Base-by-base conservation (phyloP, 306 rosid species). In the Aeschynomene evenia region DNA sequence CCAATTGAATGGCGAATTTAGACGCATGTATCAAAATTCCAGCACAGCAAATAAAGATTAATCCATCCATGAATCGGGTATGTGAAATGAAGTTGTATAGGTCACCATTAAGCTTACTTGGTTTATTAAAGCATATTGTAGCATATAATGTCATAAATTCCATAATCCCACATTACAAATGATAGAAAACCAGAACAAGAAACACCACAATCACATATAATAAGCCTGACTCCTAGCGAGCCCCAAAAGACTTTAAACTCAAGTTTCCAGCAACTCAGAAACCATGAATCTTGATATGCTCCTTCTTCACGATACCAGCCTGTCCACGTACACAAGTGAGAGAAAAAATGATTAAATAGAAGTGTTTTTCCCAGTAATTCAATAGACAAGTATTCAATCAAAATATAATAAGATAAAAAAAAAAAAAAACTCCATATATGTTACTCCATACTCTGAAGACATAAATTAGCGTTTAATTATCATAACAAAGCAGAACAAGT, bases 231-330 rank as follows among this genome's bases (percentile, higher is more conserved):
- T 63, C 59, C n/a, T 5, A 31, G 36, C 9, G 24, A 33, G 68
- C 63, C 78, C 71, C 71, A 77, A 73, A 70, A 59, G 49, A 48
- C 34, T 60, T 42, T 70, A 75, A 60, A 52, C 51, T 76, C 15
- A 46, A 56, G 70, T 71, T 43, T 62, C 78, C 82, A 67, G 69
- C 60, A 28, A 79, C 86, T 91, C 77, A 91, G 85, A 91, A 91
- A 77, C 85, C 85, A 77, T 81, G 85, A 81, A 81, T 77, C 72
- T 81, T 81, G 48, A 81, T 81, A 68, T 86, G 83, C 49, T 91
- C 97, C 85, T 91, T 91, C 91, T 91, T 91, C 87, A 88, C 91
- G 1, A 91, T 76, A 50, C 89, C 91, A 63, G 95, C 97, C 97
- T 91, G 88, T 70, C 39, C 65, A 31, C 14, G 26, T 42, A 16